These are phyloP conservation scores for Puccinia sorghi DNA, from an alignment of 1,284 basidiomycete species.

Conservation along the genomic window DNA sequence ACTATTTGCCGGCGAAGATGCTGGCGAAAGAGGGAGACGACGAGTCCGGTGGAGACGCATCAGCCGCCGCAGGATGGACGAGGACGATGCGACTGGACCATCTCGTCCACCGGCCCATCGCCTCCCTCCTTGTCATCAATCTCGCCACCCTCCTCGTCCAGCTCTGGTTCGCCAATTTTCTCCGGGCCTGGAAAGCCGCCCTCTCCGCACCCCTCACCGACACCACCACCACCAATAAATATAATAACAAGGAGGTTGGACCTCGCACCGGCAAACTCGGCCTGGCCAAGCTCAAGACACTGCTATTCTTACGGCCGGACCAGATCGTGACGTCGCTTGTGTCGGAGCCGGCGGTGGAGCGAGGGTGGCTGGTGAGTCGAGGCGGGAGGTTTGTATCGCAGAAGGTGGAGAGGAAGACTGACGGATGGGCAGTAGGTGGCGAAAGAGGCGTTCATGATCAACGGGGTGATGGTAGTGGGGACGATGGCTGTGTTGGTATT, in stretches of 20 bases:
- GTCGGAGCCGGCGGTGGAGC: too few relatives aligned
- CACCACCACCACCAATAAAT: neutral
- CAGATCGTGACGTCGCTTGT: too few relatives aligned
- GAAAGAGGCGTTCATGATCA: slow-evolving; percentile 64
- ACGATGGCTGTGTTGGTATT: slow-evolving; percentile 65
- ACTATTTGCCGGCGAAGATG: slow-evolving; percentile 14
- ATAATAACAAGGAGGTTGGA: too few relatives aligned
- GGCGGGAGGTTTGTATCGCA: too few relatives aligned
- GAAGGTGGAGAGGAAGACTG: too few relatives aligned
- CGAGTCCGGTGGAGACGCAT: too few relatives aligned
- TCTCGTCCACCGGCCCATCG: neutral
- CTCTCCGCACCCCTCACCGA: neutral
- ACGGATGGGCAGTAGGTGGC: slow-evolving; percentile 59
- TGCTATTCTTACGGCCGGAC: too few relatives aligned
- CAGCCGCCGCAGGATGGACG: too few relatives aligned
- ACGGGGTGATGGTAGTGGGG: slow-evolving; percentile 63
- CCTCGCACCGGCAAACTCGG: too few relatives aligned
- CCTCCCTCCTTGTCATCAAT: slow-evolving; percentile 11
- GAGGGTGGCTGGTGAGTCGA: too few relatives aligned
- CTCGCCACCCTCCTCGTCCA: slow-evolving; percentile 31
- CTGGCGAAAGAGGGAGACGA: neutral
- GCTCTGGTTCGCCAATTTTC: slow-evolving; percentile 40
- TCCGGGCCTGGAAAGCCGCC: slow-evolving; percentile 11
- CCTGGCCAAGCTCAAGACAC: too few relatives aligned
- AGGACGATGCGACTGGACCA: too few relatives aligned